Percentiles rank a stretch among this genome's conserved stretches.
Conservation (phyloP, 768 basidiomycete species). For the Fibroporia radiculosa region DNA sequence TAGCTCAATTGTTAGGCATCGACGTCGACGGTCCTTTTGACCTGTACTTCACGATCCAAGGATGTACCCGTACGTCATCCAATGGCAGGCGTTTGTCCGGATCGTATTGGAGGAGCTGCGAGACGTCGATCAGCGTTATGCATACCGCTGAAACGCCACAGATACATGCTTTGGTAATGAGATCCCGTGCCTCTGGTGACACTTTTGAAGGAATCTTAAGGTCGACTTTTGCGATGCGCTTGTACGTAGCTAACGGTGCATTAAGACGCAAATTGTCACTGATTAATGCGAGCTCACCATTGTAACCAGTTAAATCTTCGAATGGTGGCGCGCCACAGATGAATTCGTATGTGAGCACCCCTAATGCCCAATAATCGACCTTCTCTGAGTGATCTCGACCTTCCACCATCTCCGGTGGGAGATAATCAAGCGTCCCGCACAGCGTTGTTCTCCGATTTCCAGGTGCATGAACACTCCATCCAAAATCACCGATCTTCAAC, state of each 20-base stretch:
- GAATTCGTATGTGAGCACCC: slow-evolving; percentile 96
- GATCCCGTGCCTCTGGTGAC: slow-evolving; percentile 36
- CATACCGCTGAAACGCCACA: slow-evolving; percentile 8
- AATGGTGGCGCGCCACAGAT: slow-evolving; percentile 79
- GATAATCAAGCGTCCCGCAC: slow-evolving; percentile 93
- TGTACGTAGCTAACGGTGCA: slow-evolving; percentile 66
- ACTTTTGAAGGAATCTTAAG: slow-evolving; percentile 38
- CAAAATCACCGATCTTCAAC: slow-evolving; percentile 97
- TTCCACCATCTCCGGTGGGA: slow-evolving; percentile 99
- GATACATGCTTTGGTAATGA: slow-evolving; percentile 32
- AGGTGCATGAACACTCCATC: slow-evolving; percentile 97
- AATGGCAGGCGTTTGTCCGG: slow-evolving; percentile 73
- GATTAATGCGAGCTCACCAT: slow-evolving; percentile 41
- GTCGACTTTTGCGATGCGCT: slow-evolving; percentile 84
- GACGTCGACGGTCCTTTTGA: slow-evolving; percentile 33
- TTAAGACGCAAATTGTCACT: background rate
- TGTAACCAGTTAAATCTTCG: slow-evolving; percentile 73
- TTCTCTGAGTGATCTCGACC: slow-evolving; percentile 81
- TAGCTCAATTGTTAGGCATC: too few relatives aligned
- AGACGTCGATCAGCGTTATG: background rate
- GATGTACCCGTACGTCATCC: slow-evolving; percentile 67
- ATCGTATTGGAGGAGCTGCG: slow-evolving; percentile 76
- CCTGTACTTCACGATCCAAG: slow-evolving; percentile 76
- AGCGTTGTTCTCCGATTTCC: slow-evolving; percentile 83
- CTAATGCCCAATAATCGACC: slow-evolving; percentile 95